A percentile compares a stretch with the other conserved stretches of the same genome.
These are phyloP conservation scores for Clarireedia monteithiana DNA, from an alignment of 2,329 filamentous ascomycete genomes.

Conservation along the genomic window DNA sequence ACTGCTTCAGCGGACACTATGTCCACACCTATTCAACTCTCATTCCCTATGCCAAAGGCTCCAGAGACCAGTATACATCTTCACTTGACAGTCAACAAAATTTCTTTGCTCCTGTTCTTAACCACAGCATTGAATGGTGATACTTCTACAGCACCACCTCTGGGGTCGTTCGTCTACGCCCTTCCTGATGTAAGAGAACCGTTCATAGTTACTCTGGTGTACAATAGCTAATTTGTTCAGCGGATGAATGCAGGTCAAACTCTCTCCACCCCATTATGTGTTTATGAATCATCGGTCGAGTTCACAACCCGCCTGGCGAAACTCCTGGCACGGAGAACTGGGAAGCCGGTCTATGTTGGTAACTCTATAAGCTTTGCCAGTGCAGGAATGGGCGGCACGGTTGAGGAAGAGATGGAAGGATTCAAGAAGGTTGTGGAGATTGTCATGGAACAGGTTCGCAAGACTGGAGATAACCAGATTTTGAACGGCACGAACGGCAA, in stretches of 20 bases:
- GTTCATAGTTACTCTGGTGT: not conserved
- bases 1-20: not conserved
- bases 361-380: constrained; percentile 75
- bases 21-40: constrained; percentile 36
- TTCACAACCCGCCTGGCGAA: constrained; percentile 82
- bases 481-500: constrained; percentile 9
- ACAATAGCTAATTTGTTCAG: constrained; percentile 19
- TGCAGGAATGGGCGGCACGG: constrained; percentile 66
- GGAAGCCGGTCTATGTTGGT: constrained; percentile 78
- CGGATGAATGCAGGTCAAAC: constrained; percentile 45
- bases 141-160: constrained; percentile 40
- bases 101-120: constrained; percentile 52
- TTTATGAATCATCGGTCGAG: constrained; percentile 68
- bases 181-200: constrained; percentile 67
- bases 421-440: constrained; percentile 68
- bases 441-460: constrained; percentile 48
- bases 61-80: constrained; percentile 54
- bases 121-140: constrained; percentile 50
- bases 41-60: constrained; percentile 52
- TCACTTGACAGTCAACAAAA: constrained; percentile 49
- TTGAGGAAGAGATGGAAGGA: constrained; percentile 92
- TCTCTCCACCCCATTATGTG: constrained; percentile 72
- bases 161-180: constrained; percentile 91
- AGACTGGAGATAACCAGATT: constrained; percentile 21
- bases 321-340: constrained; percentile 65